Base-by-base conservation (phyloP, 306 rosid genomes). In the Casuarina equisetifolia region DNA sequence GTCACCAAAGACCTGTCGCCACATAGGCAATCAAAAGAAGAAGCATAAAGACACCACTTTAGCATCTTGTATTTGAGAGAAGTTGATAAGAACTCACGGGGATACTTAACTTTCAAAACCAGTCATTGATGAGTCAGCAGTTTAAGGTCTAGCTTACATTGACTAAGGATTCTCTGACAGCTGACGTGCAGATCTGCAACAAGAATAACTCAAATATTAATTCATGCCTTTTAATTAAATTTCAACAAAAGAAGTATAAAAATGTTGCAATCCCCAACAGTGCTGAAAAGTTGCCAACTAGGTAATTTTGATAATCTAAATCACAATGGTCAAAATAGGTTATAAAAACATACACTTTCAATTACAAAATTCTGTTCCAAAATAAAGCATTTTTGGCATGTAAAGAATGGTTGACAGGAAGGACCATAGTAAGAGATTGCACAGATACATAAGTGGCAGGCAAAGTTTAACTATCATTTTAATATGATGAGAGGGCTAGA, bases 171-270 rank as follows among this genome's bases (percentile, higher is more conserved):
- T 91, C 97, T 79, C 85, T 86, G 80, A 95, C 78, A 53, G 97
- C 98, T 5, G 92, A 87, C 11, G 91, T 84, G 85, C 97, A 95
- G 70, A 95, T 87, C 98, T 95, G 86, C 92, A 94, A 76, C 43
- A 45, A 59, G 66, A 59, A 75, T 64, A 67, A 35, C 68, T 69
- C 75, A 50, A 25, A 49, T 40, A 80, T 74, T 1, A 68, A 79
- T 79, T 36, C 76, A 74, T 40, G 69, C 75, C 58, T 39, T 7
- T 53, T 40, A 4, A 77, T 73, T 51, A 80, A 72, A 70, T 63
- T 51, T 51, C 15, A 59, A 20, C 70, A 72, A 19, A 74, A 76
- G 46, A 46, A 66, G 38, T 13, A 70, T 25, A 78, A 20, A 70
- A 66, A 0, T 15, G 55, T 40, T 20, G 48, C 55, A 46, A 76